Evolutionary conservation across 352 stramenopile species (phyloP).

Genomic region (Phytophthora citrophthora): DNA sequence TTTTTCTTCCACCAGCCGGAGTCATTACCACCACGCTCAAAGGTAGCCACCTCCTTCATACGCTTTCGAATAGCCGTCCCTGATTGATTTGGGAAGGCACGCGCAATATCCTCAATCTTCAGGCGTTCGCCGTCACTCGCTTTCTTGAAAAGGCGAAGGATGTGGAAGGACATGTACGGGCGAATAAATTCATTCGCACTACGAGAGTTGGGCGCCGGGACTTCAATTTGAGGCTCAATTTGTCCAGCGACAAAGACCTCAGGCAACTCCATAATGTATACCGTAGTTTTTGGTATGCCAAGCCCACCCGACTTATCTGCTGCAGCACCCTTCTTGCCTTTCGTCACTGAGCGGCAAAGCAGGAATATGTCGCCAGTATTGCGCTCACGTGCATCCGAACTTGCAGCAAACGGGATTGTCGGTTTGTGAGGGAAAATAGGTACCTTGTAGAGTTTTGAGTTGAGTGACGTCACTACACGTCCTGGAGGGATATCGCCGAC

Average conservation of each 20-base stretch:
- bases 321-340: conserved; percentile 65
- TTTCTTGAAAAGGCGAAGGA: conserved; percentile 86
- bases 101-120: conserved; percentile 86
- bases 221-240: conserved; percentile 85
- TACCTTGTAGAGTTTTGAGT: conserved; percentile 87
- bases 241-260: conserved; percentile 80
- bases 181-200: conserved; percentile 88
- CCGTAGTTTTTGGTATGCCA: conserved; percentile 62
- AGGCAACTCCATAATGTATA: conserved; percentile 82
- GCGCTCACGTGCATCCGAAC: conserved; percentile 40
- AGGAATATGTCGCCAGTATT: conserved; percentile 75
- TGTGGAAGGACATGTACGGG: conserved; percentile 89
- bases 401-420: conserved; percentile 55
- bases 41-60: conserved; percentile 88
- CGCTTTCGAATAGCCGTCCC: conserved; percentile 84
- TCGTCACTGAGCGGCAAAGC: conserved; percentile 72
- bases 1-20: conserved; percentile 90
- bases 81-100: conserved; percentile 84
- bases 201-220: conserved; percentile 79
- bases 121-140: conserved; percentile 76
- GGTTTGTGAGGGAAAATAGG: conserved; percentile 80
- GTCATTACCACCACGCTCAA: conserved; percentile 84
- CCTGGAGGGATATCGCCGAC: conserved; percentile 81
- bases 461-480: conserved; percentile 78
- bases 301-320: conserved; percentile 37